A percentile compares a stretch with the other conserved stretches of the same genome.
These are phyloP conservation scores for Tetrahymena borealis DNA, from an alignment of 73 alveolate genomes.

Conservation along the genomic window DNA sequence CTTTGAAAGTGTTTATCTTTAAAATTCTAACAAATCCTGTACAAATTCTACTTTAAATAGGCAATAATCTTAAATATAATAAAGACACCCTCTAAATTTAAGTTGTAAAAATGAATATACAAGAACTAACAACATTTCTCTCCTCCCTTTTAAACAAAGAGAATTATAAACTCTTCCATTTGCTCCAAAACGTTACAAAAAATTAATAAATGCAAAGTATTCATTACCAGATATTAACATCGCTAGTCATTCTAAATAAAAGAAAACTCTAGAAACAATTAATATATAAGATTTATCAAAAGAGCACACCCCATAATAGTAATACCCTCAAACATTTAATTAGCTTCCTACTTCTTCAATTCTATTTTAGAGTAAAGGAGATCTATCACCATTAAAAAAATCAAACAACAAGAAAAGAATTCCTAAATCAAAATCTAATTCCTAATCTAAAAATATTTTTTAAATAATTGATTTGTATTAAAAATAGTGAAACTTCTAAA, in stretches of 20 bases:
- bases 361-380: too few species aligned
- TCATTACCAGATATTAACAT: too few species aligned
- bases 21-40: background rate
- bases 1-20: background rate
- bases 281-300: too few species aligned
- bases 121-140: background rate
- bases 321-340: too few species aligned
- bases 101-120: background rate
- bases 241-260: too few species aligned
- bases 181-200: too few species aligned
- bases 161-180: background rate
- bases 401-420: background rate
- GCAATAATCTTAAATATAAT: background rate
- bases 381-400: background rate
- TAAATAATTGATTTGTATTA: background rate
- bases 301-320: too few species aligned
- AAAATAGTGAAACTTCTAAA: background rate
- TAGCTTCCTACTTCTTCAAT: too few species aligned
- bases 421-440: background rate
- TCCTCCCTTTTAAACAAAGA: background rate
- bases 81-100: background rate
- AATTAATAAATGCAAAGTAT: too few species aligned
- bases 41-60: background rate
- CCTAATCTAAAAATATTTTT: background rate
- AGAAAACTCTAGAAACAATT: too few species aligned